Evolutionary conservation across 345 rosid species (phyloP).

Genomic region (Eucalyptus polybractea): DNA sequence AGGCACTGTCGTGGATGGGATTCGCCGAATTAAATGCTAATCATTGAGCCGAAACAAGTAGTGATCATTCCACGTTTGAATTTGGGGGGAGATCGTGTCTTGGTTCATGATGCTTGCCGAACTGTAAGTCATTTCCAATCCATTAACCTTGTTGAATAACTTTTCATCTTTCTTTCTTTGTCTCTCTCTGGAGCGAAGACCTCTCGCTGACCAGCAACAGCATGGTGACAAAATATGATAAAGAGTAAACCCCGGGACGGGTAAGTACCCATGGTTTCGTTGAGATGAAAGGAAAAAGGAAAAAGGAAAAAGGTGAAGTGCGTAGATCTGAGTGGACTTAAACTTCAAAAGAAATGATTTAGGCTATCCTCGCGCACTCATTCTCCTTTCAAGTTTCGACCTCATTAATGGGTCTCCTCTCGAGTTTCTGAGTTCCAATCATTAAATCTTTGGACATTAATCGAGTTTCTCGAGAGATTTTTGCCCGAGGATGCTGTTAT

Average conservation of each 20-base stretch:
- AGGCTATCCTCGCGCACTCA: neutral
- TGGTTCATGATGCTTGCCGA: neutral
- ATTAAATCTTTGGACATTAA: neutral
- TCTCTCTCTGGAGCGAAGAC: neutral
- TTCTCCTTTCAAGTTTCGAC: neutral
- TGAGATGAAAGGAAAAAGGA: neutral
- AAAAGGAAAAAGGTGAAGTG: neutral
- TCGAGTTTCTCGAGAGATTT: too few relatives aligned
- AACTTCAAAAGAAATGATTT: neutral
- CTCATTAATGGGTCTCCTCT: neutral
- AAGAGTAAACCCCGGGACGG: neutral
- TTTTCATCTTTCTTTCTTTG: neutral
- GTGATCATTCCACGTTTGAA: neutral
- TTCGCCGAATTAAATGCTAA: neutral
- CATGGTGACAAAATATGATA: neutral
- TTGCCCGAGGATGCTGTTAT: neutral
- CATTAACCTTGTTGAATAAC: neutral
- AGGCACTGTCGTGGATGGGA: neutral
- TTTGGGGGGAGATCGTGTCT: neutral
- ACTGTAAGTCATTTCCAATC: neutral
- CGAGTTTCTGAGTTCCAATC: neutral
- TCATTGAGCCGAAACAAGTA: neutral
- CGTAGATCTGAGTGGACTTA: neutral
- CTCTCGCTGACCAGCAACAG: neutral
- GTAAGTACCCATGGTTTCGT: neutral